Evolutionary conservation across 257 asterid species (phyloP), one percentile per base, ranked within the genome.

Genomic region (Galeopsis tetrahit): DNA sequence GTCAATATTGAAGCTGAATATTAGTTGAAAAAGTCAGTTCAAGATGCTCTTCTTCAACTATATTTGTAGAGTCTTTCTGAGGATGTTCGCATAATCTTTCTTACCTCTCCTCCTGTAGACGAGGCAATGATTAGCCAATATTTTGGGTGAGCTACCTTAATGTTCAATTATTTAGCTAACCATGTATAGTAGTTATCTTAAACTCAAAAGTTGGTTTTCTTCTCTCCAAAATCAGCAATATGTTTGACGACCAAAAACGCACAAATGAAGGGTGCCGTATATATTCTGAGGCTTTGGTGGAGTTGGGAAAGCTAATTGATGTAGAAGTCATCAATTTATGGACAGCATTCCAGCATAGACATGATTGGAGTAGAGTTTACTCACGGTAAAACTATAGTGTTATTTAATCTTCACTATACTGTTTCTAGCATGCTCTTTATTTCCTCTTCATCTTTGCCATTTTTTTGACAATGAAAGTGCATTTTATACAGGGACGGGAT

Each of bases 301-400:
- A 82, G n/a, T 43, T 90, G 75, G 58, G 96, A 82, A 71, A 44
- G 44, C 72, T 80, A 65, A 42, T 90, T 81, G 87, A 76, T 61
- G 60, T 86, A 11, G 73, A 86, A 72, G 91, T 83, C 31, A 81
- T 90, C 72, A 81, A 90, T 78, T 85, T 90, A 1, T 90, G 92
- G 90, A 78, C 71, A 28, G 82, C 88, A 4, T 70, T 90, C 74
- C 95, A 85, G 76, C 77, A 85, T 48, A 78, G 82, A 78, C 78
- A 83, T 15, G 91, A 81, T 79, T 86, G 93, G 95, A 72, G 74
- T 69, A 43, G 75, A 44, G 66, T 86, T 72, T 88, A 85, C 69
- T 77, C 88, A 61, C 15, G 70, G 96, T 88, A 82, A 74, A 86
- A 75, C 28, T 34, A 7, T 5, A n/a, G 15, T 14, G 14, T 33